Percentiles rank a stretch among this genome's conserved stretches.
These are phyloP conservation scores for Epipyxis sp. DNA, from an alignment of 108 stramenopile genomes.

Conservation along the genomic window DNA sequence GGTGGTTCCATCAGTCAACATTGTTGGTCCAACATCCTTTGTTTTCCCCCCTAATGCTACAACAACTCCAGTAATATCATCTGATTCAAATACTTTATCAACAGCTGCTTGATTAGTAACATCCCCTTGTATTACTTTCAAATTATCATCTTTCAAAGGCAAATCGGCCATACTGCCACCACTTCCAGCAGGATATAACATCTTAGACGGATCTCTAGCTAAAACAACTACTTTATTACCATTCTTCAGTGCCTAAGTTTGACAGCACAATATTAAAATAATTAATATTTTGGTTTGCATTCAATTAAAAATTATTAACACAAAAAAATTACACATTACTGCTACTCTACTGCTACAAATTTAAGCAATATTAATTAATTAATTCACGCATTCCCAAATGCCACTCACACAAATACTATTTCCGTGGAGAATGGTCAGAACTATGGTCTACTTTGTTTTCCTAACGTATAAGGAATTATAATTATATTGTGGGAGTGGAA, in stretches of 20 bases:
- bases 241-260: slow-evolving; percentile 32
- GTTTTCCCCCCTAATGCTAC: slow-evolving; percentile 94
- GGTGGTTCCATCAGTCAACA: slow-evolving; percentile 89
- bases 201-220: slow-evolving; percentile 43
- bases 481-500: no score
- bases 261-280: background rate
- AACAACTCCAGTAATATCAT: slow-evolving; percentile 78
- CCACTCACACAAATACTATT: no score
- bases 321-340: no score
- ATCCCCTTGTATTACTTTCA: slow-evolving; percentile 26
- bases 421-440: no score
- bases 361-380: no score
- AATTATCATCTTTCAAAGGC: slow-evolving; percentile 10
- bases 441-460: no score
- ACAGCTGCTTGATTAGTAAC: slow-evolving; percentile 45
- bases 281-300: background rate
- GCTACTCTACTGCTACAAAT: no score
- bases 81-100: slow-evolving; percentile 42
- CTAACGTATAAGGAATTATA: no score
- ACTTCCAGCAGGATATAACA: slow-evolving; percentile 44
- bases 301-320: no score
- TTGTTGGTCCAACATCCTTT: slow-evolving; percentile 75
- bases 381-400: no score
- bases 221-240: slow-evolving; percentile 45
- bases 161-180: slow-evolving; percentile 39